Percentiles rank a stretch among this genome's conserved stretches.
phyloP scores from a whole-genome alignment of 208 protist genomes.

The Vickermania ingenoplastis region DNA sequence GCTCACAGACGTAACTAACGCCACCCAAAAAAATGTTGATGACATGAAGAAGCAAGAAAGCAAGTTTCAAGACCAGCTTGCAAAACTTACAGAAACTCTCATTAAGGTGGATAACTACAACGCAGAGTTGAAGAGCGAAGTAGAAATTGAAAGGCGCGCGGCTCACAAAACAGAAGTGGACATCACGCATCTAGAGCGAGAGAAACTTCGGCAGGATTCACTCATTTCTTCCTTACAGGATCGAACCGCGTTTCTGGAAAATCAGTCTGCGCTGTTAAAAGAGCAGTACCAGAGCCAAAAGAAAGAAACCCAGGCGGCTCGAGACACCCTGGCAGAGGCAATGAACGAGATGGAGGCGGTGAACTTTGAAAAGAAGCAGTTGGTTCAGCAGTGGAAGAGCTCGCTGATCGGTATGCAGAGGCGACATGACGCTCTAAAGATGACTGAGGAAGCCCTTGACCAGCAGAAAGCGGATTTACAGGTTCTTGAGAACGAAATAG shows the following conservation, averaged over 20 bases:
- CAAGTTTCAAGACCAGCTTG: conserved; percentile 86
- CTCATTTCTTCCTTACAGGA: conserved; percentile 85
- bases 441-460: conserved; percentile 87
- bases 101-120: conserved; percentile 92
- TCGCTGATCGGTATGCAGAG: conserved; percentile 91
- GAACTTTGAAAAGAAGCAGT: conserved; percentile 92
- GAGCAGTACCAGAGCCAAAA: conserved; percentile 84
- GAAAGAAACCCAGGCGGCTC: conserved; percentile 82
- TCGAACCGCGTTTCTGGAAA: conserved; percentile 73
- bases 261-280: conserved; percentile 69
- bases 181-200: conserved; percentile 88
- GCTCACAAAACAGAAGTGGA: conserved; percentile 94
- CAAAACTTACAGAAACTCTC: conserved; percentile 86
- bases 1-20: conserved; percentile 37
- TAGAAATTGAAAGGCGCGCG: conserved; percentile 89
- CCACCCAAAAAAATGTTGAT: conserved; percentile 71
- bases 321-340: conserved; percentile 88
- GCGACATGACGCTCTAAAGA: conserved; percentile 89
- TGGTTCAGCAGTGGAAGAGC: conserved; percentile 92
- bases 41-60: conserved; percentile 80
- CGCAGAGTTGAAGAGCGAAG: conserved; percentile 88
- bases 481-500: conserved; percentile 90
- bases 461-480: conserved; percentile 87
- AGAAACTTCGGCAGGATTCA: conserved; percentile 90
- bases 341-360: conserved; percentile 92